These are phyloP conservation scores for Poa annua DNA, from an alignment of 176 grass and related monocot species.

Conservation along the genomic window DNA sequence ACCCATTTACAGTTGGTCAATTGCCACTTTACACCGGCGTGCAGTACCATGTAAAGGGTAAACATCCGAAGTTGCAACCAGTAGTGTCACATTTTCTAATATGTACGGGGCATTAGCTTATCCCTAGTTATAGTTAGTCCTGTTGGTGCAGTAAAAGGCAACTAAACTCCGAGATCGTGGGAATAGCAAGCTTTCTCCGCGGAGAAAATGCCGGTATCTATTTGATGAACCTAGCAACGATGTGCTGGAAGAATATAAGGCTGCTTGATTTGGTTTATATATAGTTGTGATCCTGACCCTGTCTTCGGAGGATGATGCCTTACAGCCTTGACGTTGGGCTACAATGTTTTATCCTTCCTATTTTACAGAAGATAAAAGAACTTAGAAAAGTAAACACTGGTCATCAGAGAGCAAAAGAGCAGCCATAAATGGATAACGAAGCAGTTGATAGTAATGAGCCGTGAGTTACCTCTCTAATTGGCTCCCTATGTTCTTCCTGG, in stretches of 20 bases:
- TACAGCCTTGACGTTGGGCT: constrained; percentile 28
- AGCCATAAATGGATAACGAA: background rate
- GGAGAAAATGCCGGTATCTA: background rate
- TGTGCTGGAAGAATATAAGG: background rate
- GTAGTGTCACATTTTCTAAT: constrained; percentile 34
- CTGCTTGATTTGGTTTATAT: background rate
- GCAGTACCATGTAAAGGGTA: background rate
- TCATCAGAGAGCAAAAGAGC: background rate
- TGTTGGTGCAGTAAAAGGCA: background rate
- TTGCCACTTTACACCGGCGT: background rate
- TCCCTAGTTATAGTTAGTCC: constrained; percentile 21
- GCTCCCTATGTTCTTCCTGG: constrained; percentile 61
- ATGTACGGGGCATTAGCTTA: background rate
- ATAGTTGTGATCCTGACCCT: background rate
- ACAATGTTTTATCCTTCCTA: constrained; percentile 49
- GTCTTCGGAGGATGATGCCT: background rate
- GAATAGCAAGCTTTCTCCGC: background rate
- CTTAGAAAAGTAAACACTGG: background rate
- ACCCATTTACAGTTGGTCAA: background rate
- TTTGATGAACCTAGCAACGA: background rate
- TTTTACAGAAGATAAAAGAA: constrained; percentile 23
- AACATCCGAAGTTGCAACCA: background rate
- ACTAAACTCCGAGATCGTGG: background rate
- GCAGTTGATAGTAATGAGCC: constrained; percentile 13
- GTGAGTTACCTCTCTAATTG: constrained; percentile 68